Conservation (phyloP, 2,329 filamentous ascomycete genomes). For the Penicillium sp. region DNA sequence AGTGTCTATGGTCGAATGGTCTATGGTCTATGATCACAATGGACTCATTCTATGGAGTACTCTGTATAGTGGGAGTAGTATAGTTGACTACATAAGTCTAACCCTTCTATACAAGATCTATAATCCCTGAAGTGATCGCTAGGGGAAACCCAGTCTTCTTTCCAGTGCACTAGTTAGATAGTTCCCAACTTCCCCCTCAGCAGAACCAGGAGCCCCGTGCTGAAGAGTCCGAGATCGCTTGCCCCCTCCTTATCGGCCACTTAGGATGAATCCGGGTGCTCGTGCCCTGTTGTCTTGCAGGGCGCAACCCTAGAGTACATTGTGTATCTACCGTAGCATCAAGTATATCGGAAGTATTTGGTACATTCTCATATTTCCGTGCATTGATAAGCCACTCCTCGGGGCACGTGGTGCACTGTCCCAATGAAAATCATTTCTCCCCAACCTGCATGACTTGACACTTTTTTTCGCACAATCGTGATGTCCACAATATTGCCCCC, state of each 20-base stretch:
- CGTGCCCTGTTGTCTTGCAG: not conserved
- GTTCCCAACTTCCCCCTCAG: not conserved
- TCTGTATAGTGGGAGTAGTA: not conserved
- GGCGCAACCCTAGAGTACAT: constrained; percentile 6
- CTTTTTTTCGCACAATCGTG: not conserved
- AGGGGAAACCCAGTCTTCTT: not conserved
- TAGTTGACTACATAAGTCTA: not conserved
- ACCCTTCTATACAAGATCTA: not conserved
- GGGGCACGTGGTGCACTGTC: constrained; percentile 8
- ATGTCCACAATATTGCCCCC: not conserved
- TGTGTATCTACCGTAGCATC: not conserved
- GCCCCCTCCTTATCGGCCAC: constrained; percentile 9
- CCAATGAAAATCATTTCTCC: not conserved
- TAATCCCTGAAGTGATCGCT: constrained; percentile 3
- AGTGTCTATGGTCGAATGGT: not conserved
- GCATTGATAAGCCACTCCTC: constrained; percentile 14
- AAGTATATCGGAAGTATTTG: not conserved
- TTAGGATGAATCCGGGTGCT: constrained; percentile 1
- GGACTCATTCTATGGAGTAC: not conserved
- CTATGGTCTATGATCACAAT: not conserved
- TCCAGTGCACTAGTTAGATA: not conserved
- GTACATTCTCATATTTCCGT: not conserved
- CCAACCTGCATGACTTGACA: not conserved
- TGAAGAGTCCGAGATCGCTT: constrained; percentile 9
- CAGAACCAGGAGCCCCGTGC: not conserved